Base-by-base conservation (phyloP, 768 basidiomycete species). In the Trametes maxima region DNA sequence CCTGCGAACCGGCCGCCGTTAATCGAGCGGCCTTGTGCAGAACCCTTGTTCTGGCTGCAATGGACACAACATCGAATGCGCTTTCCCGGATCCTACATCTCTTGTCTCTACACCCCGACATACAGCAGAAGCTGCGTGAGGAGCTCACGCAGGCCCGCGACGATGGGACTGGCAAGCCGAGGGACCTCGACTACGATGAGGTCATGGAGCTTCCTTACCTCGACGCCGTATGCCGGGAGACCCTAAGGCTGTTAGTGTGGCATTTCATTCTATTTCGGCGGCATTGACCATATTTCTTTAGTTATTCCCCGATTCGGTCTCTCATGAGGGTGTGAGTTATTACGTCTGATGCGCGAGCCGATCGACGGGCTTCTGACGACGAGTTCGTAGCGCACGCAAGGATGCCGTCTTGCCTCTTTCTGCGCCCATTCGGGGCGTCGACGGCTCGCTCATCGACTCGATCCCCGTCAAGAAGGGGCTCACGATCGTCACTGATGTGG, bases 211-310 rank as follows among this genome's bases (percentile, higher is more conserved):
- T 93, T 2, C 81, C 86, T 0, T 89, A 87, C 65, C 82, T 92
- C n/a, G 90, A 90, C 62, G 79, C 78, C 10, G 80, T 88, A 3
- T 78, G 87, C 6, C 80, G 83, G 4, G 88, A 89, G 71, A 82
- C 79, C 0, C 69, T 88, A 60, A 79, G 87, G 3, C 47, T 19
- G 47, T 49, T 21, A 19, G 47, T 16, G 3, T 33, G 8, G 2
- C 28, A 33, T 17, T 13, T n/a, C 1, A n/a, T 19, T n/a, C 19
- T 45, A 11, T 10, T 33, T 35, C 4, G 10, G 22, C 13, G 49
- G 17, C 17, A 16, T 7, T 35, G 33, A 35, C 16, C 24, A 10
- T 5, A 19, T 19, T 12, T 8, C 10, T 28, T 3, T n/a, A 49
- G 56, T 25, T 40, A 49, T 40, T 22, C 56, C n/a, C 56, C 46